Percentiles rank a stretch among this genome's conserved stretches.
phyloP scores from a whole-genome alignment of 2,329 filamentous ascomycete species.

The Iodosphaeria phyllophila region DNA sequence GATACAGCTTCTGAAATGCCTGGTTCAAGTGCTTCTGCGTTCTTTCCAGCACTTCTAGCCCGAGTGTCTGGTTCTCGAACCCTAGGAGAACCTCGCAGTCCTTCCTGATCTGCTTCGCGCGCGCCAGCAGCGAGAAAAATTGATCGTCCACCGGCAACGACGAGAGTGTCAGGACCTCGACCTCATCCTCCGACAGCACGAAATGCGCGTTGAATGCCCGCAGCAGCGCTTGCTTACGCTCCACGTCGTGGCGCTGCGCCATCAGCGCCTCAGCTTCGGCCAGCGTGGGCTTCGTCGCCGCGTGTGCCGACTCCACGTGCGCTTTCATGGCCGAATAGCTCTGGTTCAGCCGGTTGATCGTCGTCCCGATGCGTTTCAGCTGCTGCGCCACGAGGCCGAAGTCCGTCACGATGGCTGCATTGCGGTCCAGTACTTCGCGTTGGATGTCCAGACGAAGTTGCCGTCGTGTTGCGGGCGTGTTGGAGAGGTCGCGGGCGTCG shows the following conservation, averaged over 20 bases:
- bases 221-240: constrained; percentile 64
- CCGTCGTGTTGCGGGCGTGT: constrained; percentile 61
- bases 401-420: constrained; percentile 72
- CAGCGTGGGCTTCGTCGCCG: constrained; percentile 55
- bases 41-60: constrained; percentile 80
- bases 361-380: constrained; percentile 65
- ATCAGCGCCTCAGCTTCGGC: constrained; percentile 61
- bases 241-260: constrained; percentile 51
- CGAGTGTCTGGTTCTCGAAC: constrained; percentile 74
- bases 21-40: constrained; percentile 72
- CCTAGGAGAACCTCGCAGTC: constrained; percentile 83
- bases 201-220: constrained; percentile 68
- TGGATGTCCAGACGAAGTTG: constrained; percentile 69
- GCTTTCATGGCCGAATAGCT: constrained; percentile 66
- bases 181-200: constrained; percentile 63
- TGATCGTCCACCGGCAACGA: constrained; percentile 68
- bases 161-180: constrained; percentile 55
- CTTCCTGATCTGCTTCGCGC: constrained; percentile 71
- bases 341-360: constrained; percentile 60
- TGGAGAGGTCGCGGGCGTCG: constrained; percentile 51
- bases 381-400: constrained; percentile 88
- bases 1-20: constrained; percentile 88
- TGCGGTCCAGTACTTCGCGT: constrained; percentile 81
- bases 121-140: constrained; percentile 62
- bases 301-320: constrained; percentile 57